Base-by-base conservation (phyloP, 371 early-diverging fungal species). In the Thermomucor indicae-seudaticae region DNA sequence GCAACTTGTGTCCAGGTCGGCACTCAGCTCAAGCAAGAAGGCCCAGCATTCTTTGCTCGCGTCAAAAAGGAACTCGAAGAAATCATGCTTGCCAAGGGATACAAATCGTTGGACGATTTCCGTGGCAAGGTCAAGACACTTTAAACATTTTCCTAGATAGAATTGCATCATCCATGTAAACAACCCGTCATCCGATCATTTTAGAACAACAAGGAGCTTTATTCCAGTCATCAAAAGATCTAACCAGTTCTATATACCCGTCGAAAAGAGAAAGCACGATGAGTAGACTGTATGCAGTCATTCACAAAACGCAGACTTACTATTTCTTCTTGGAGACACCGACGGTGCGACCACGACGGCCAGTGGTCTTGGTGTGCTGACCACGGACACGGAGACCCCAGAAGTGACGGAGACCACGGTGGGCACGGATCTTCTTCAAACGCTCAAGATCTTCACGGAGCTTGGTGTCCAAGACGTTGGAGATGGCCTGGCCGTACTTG, bases 241-340 rank as follows among this genome's bases (percentile, higher is more conserved):
- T n/a, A n/a, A n/a, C n/a, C n/a, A n/a, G n/a, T n/a, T n/a, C n/a
- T n/a, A n/a, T n/a, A n/a, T n/a, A n/a, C n/a, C n/a, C n/a, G n/a
- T n/a, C n/a, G n/a, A n/a, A n/a, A n/a, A n/a, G n/a, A n/a, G n/a
- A n/a, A n/a, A n/a, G n/a, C n/a, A n/a, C n/a, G n/a, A n/a, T n/a
- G n/a, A n/a, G n/a, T n/a, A n/a, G n/a, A n/a, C n/a, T n/a, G n/a
- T n/a, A n/a, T n/a, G n/a, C n/a, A n/a, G n/a, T n/a, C n/a, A n/a
- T n/a, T n/a, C n/a, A n/a, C n/a, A n/a, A n/a, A n/a, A n/a, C n/a
- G n/a, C n/a, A n/a, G n/a, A n/a, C n/a, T n/a, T n/a, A n/a, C 66
- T 76, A 73, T 79, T 96, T 95, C 96, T 98, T 98, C 90, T 93
- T 97, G 78, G 90, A 81, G 60, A 96, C 95, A 90, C 96, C 96